Percentiles rank a stretch among this genome's conserved stretches.
Evolutionary conservation across 1,284 basidiomycete species (phyloP).

Genomic region (Melampsora abietis-canadensis): DNA sequence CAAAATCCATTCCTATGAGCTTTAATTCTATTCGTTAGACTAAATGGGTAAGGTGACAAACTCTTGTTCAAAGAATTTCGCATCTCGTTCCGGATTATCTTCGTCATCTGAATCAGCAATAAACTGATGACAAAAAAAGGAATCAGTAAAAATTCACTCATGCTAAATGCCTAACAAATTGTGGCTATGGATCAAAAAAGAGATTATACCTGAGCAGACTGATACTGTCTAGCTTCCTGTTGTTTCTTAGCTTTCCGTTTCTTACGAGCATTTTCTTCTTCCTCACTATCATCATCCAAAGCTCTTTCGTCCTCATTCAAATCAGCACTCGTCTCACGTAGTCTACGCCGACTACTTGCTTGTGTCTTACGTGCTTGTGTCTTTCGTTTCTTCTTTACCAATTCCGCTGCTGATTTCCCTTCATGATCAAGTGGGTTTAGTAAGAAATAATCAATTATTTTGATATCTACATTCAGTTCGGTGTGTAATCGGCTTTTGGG

Average conservation of each 20-base stretch:
- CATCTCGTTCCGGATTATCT: constrained; percentile 30
- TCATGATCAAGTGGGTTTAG: constrained; percentile 69
- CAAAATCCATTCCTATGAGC: background rate
- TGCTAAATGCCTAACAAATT: background rate
- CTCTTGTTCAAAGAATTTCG: constrained; percentile 34
- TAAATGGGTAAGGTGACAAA: background rate
- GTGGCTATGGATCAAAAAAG: background rate
- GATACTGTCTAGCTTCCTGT: constrained; percentile 2
- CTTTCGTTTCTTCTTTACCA: constrained; percentile 65
- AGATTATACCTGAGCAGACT: constrained; percentile 22
- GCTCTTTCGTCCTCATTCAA: constrained; percentile 13
- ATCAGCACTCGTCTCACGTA: background rate
- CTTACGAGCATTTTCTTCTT: background rate
- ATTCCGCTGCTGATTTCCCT: constrained; percentile 66
- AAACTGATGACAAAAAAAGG: constrained; percentile 16
- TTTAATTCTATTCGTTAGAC: background rate
- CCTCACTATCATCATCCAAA: constrained; percentile 17
- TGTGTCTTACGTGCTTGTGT: constrained; percentile 55
- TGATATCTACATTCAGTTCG: constrained; percentile 64
- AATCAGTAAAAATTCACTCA: background rate
- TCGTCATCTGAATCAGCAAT: constrained; percentile 35
- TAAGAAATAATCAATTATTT: constrained; percentile 72
- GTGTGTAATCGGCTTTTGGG: constrained; percentile 65
- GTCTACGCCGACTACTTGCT: background rate
- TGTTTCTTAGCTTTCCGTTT: constrained; percentile 24